These are phyloP conservation scores for Magnolia officinalis DNA, from an alignment of 164 flowering plant species.

Conservation along the genomic window DNA sequence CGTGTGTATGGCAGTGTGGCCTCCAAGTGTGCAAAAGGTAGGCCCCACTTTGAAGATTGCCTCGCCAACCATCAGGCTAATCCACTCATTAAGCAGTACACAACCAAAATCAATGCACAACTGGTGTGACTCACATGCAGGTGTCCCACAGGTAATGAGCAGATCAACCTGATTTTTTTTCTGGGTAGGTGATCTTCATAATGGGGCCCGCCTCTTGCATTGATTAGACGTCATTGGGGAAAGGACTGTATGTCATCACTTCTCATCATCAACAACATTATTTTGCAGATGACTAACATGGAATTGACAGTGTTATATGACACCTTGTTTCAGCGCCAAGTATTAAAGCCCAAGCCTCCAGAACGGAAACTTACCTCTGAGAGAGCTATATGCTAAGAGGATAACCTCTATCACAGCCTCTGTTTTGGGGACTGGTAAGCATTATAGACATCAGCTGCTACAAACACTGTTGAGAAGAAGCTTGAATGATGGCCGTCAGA, in stretches of 20 bases:
- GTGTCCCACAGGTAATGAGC: too few species aligned
- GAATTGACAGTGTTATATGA: not conserved
- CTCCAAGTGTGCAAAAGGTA: too few species aligned
- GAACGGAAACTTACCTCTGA: not conserved
- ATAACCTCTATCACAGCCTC: not conserved
- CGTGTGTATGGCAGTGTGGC: too few species aligned
- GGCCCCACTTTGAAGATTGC: too few species aligned
- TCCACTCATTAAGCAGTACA: too few species aligned
- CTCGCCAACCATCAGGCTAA: too few species aligned
- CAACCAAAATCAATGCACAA: too few species aligned
- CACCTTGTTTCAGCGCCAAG: too few species aligned
- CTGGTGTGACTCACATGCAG: too few species aligned
- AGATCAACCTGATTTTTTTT: too few species aligned
- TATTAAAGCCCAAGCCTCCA: not conserved
- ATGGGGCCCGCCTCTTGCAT: too few species aligned
- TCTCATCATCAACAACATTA: not conserved
- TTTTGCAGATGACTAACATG: not conserved
- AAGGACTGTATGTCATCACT: not conserved
- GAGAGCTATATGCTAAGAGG: not conserved
- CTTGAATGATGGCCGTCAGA: constrained; percentile 81
- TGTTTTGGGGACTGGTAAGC: not conserved
- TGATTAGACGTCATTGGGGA: not conserved
- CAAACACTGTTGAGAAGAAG: constrained; percentile 44
- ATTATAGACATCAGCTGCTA: constrained; percentile 6
- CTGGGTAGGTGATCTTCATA: too few species aligned